Evolutionary conservation across 768 basidiomycete genomes (phyloP).

Genomic region (Austroboletus eburneus): DNA sequence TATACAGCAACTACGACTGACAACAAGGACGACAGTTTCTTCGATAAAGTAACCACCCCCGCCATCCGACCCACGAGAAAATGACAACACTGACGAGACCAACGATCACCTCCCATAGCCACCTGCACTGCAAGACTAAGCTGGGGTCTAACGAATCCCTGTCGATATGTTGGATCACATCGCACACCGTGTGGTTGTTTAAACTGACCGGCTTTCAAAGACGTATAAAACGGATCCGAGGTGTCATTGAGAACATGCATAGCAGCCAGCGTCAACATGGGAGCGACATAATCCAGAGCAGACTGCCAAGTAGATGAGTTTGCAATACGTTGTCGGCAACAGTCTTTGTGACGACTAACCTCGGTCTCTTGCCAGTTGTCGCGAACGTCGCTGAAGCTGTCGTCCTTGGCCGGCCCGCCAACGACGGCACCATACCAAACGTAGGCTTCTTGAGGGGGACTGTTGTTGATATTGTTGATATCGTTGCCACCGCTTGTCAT

Average conservation of each 20-base stretch:
- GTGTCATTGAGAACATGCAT: slow-evolving; percentile 66
- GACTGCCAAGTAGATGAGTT: slow-evolving; percentile 37
- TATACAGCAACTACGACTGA: slow-evolving; percentile 14
- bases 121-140: slow-evolving; percentile 63
- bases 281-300: slow-evolving; percentile 88
- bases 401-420: slow-evolving; percentile 78
- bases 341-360: slow-evolving; percentile 37
- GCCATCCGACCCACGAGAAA: slow-evolving; percentile 39
- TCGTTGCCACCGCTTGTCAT: slow-evolving; percentile 81
- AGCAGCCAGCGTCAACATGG: slow-evolving; percentile 81
- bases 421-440: slow-evolving; percentile 84
- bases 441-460: slow-evolving; percentile 67
- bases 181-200: slow-evolving; percentile 65
- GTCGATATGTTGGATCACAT: slow-evolving; percentile 67
- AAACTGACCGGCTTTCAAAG: slow-evolving; percentile 58
- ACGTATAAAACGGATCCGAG: slow-evolving; percentile 75
- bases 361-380: slow-evolving; percentile 90
- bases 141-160: slow-evolving; percentile 46
- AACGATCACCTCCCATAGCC: slow-evolving; percentile 65
- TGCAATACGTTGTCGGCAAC: slow-evolving; percentile 1
- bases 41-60: slow-evolving; percentile 30
- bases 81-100: slow-evolving; percentile 59
- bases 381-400: slow-evolving; percentile 79
- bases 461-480: slow-evolving; percentile 63
- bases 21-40: slow-evolving; percentile 21